A percentile compares a stretch with the other conserved stretches of the same genome.
These are phyloP conservation scores for Papiliotrema flavescens DNA, from an alignment of 1,284 basidiomycete species.

Conservation along the genomic window DNA sequence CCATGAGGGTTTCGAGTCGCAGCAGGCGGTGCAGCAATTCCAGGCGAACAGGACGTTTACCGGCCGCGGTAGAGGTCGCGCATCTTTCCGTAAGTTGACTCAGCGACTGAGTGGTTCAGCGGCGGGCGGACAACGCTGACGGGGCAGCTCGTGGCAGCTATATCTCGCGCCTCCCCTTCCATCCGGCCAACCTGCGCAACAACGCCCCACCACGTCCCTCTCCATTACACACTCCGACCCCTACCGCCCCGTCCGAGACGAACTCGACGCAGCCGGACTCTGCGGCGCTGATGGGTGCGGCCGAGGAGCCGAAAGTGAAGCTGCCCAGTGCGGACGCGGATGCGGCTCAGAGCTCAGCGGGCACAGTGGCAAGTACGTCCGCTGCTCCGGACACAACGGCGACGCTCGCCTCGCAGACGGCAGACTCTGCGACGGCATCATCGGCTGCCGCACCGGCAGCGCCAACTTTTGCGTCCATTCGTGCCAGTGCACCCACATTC, in stretches of 20 bases:
- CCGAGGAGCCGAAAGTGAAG: conserved; percentile 30
- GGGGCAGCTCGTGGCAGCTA: conserved; percentile 20
- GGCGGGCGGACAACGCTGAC: too few species aligned
- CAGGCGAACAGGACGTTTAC: conserved; percentile 6
- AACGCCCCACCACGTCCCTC: neutral
- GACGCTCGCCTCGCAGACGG: too few species aligned
- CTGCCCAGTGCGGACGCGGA: conserved; percentile 22
- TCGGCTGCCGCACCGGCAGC: neutral
- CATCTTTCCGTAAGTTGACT: conserved; percentile 13
- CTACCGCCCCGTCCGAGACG: neutral
- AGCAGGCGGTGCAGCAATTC: conserved; percentile 13
- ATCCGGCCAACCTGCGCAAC: neutral
- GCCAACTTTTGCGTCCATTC: conserved; percentile 2
- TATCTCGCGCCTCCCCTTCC: conserved; percentile 4
- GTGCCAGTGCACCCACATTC: conserved; percentile 9
- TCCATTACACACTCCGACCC: neutral
- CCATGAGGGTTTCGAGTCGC: conserved; percentile 39
- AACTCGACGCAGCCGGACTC: conserved; percentile 18
- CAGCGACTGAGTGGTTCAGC: too few species aligned
- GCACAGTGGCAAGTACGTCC: neutral
- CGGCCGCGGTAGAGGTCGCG: conserved; percentile 20
- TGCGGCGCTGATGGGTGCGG: conserved; percentile 24
- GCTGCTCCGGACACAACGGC: neutral
- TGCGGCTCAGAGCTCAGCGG: neutral
- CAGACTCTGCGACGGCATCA: too few species aligned